Evolutionary conservation across 2,329 filamentous ascomycete species (phyloP).

Genomic region (Penicillium sp.): DNA sequence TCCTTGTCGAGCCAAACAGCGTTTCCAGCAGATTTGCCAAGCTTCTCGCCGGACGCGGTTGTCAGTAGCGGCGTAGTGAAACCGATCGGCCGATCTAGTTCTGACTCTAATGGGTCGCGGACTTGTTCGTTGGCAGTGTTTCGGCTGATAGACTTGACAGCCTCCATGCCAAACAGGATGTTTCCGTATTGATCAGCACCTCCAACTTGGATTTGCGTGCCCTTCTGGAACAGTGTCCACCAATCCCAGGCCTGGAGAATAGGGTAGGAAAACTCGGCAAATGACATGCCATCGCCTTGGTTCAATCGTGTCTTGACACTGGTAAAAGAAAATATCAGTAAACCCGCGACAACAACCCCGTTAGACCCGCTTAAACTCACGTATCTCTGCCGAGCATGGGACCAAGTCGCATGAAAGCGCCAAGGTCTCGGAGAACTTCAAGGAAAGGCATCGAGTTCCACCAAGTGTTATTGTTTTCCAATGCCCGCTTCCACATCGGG

Average conservation of each 20-base stretch:
- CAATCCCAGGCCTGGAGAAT: constrained; percentile 95
- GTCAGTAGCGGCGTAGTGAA: constrained; percentile 90
- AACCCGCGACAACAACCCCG: background rate
- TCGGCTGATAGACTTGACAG: constrained; percentile 71
- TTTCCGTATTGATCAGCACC: constrained; percentile 97
- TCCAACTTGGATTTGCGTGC: constrained; percentile 83
- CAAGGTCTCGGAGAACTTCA: constrained; percentile 73
- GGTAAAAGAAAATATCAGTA: constrained; percentile 7
- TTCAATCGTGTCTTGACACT: constrained; percentile 79
- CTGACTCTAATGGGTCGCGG: constrained; percentile 37
- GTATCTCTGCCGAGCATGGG: constrained; percentile 87
- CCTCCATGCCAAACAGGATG: constrained; percentile 85
- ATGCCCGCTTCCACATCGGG: constrained; percentile 64
- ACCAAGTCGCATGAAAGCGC: constrained; percentile 72
- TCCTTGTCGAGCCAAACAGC: constrained; percentile 86
- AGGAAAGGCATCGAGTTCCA: constrained; percentile 69
- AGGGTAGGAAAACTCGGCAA: constrained; percentile 90
- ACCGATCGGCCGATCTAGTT: constrained; percentile 63
- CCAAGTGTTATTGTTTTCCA: constrained; percentile 85
- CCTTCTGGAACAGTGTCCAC: constrained; percentile 76
- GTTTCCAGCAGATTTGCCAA: constrained; percentile 93
- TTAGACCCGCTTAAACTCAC: constrained; percentile 53
- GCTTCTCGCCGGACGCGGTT: constrained; percentile 80
- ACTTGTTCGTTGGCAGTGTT: constrained; percentile 40
- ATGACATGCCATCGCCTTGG: constrained; percentile 89